Base-by-base conservation (phyloP, 1,139 yeast genomes). In the Candida buenavistaensis region DNA sequence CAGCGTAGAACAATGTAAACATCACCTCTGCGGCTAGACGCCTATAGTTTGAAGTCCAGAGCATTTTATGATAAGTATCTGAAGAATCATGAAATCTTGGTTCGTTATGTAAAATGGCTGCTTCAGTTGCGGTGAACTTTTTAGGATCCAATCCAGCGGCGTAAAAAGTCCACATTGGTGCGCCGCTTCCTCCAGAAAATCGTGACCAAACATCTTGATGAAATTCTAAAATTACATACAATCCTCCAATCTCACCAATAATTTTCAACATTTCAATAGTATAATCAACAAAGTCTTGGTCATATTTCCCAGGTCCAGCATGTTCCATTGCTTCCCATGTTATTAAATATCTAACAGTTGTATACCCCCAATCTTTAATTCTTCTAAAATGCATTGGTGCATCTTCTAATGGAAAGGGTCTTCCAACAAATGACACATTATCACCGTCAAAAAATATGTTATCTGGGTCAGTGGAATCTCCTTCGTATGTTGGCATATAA, bases 131-230 rank as follows among this genome's bases (percentile, higher is more conserved):
- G 1, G 71, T 57, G 50, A 90, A 86, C n/a, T 75, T 59, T 15
- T 58, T 64, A 0, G 97, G 97, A 36, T 90, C 79, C 35, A 90
- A 64, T 1, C 97, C 97, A 3, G 94, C 95, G n/a, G 95, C 94
- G 51, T 85, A 82, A n/a, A 88, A 61, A 0, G 97, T 89, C 97
- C 97, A 90, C 58, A 87, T 50, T 0, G 97, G 97, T 5, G 97
- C 96, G 13, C 97, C 97, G 39, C 90, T 82, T 1, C 97, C 97
- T n/a, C 97, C 97, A 12, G 81, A 69, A 53, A 70, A 86, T 34
- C 97, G 66, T 5, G 95, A 83, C 97, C 97, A 90, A 11, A 84
- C 94, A 55, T 90, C 97, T 56, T 90, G 97, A 55, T 90, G 97
- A 2, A 95, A 85, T 51, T 90, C 97, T 41, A 90, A 54, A 47